Evolutionary conservation across 2,329 filamentous ascomycete species (phyloP), one percentile per base, ranked within the genome.

Genomic region (Phoma sp.): DNA sequence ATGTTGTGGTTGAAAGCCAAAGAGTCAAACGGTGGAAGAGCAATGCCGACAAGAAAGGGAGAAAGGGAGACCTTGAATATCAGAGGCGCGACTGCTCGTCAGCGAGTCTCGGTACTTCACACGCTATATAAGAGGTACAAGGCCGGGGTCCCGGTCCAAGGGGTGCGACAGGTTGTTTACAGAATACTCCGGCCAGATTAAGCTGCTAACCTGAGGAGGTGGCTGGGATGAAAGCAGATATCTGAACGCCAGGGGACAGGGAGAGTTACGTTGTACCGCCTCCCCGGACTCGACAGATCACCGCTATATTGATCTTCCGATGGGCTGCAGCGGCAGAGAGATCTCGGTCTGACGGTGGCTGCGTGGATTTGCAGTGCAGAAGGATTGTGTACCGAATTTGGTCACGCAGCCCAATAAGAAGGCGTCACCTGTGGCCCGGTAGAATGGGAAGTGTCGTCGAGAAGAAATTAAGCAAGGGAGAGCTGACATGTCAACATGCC

Each of bases 131-230:
- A 42, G 58, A 64, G 64, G 57, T 58, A 67, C 64, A 66, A 63
- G 58, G 65, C 67, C 59, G 47, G 47, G 51, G 57, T 52, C 47
- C 57, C 59, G 63, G 59, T 53, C 55, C 58, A 67, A 68, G 66
- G 65, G 66, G 66, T 69, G 64, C 69, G 65, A 71, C 67, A 70
- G 58, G 60, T 66, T 67, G 64, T 67, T 71, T 69, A 72, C 67
- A 65, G 62, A 58, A 61, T 59, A 47, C 47, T 50, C 52, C 47
- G 48, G 49, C 59, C 54, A 57, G 50, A 56, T 56, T 37, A 43
- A 59, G 59, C 39, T 54, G 44, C 40, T 44, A 61, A 51, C 48
- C 50, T 55, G 46, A 50, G 41, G 46, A 46, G 41, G 52, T 50
- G 52, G 52, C 52, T 55, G 52, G 52, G 52, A 41, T 47, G 40